Evolutionary conservation across 768 basidiomycete species (phyloP), one percentile per base, ranked within the genome.

Genomic region (Psilocybe azurescens): DNA sequence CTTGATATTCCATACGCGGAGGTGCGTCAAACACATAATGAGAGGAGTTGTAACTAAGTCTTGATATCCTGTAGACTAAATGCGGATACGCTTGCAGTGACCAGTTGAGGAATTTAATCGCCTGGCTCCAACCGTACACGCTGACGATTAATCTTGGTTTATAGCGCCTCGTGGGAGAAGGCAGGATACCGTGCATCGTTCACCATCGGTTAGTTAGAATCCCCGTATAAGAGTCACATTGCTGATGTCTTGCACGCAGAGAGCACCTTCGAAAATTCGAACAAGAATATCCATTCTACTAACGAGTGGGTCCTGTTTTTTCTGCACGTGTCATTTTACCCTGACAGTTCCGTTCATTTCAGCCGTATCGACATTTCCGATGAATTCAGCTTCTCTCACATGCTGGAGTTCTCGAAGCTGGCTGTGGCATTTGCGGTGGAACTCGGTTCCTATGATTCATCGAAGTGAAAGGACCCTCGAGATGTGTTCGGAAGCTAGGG

Each of bases 61-160:
- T 28, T 50, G 18, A 33, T 65, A 54, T 67, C 52, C 39, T 57
- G 24, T 48, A 93, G 81, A 97, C 95, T 59, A 82, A 90, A 79
- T 97, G 95, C 78, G 94, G 92, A 38, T 97, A 97, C 71, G 94
- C 94, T 56, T 97, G 95, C 81, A 93, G 91, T 67, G 95, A 97
- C 75, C 94, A 96, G 91, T 94, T 72, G 67, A 75, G 77, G 38
- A 48, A 63, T 59, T 63, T 63, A 41, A 53, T 67, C 66, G 41
- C 53, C 66, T 69, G 65, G 70, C 73, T 71, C 66, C 68, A 66
- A 68, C 72, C 59, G 63, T 67, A 68, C 64, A 70, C 71, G 66
- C 72, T 76, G 62, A 71, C 64, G 41, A 63, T 60, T 53, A 69
- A 41, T 48, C 60, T 64, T 64, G 65, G 56, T 67, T 53, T 65